A percentile compares a stretch with the other conserved stretches of the same genome.
phyloP scores from a whole-genome alignment of 2,329 filamentous ascomycete genomes.

The Aspergillus sp. region DNA sequence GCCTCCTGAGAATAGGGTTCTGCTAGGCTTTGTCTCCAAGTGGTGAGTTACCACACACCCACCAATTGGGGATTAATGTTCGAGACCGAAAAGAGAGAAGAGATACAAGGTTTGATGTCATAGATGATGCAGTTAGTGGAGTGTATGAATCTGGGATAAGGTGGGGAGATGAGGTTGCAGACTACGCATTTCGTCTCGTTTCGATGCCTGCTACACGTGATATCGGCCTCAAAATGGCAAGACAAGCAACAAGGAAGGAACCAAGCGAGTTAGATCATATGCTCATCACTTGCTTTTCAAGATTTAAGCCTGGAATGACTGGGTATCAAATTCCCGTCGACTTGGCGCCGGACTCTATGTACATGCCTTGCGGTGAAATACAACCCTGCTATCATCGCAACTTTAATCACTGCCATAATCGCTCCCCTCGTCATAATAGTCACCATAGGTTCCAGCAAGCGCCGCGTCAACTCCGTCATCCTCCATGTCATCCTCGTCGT shows the following conservation, averaged over 20 bases:
- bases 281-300: background rate
- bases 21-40: background rate
- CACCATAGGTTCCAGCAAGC: conserved; percentile 39
- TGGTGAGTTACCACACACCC: background rate
- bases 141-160: background rate
- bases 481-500: conserved; percentile 39
- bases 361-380: conserved; percentile 8
- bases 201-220: background rate
- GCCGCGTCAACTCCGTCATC: conserved; percentile 38
- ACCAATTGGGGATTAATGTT: background rate
- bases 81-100: background rate
- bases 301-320: conserved; percentile 2
- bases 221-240: background rate
- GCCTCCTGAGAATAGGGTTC: background rate
- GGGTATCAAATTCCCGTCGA: conserved; percentile 1
- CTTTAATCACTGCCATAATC: conserved; percentile 37
- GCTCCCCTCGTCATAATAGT: conserved; percentile 35
- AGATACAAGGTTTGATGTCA: background rate
- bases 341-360: conserved; percentile 7
- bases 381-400: conserved; percentile 8
- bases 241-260: background rate
- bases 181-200: background rate
- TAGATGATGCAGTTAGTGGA: background rate
- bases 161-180: background rate
- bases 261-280: background rate